Evolutionary conservation across 1,139 yeast species (phyloP), one percentile per base, ranked within the genome.

Genomic region (Yamadazyma triangularis): DNA sequence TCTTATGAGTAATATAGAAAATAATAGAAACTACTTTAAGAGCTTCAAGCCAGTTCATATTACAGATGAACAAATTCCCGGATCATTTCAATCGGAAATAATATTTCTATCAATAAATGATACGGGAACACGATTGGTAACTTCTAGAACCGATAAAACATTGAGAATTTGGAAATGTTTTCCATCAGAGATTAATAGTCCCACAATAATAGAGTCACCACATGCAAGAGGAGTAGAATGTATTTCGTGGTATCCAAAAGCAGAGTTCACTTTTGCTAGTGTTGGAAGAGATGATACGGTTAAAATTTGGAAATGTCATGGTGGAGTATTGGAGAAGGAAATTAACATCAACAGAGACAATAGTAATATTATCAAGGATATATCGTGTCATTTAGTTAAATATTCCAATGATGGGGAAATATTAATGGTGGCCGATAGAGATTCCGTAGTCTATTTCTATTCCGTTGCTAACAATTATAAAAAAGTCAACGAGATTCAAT

Each of bases 221-320:
- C 79, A 73, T 38, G 58, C 56, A 2, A 60, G 59, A 35, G 56
- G 74, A 2, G 73, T 77, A 2, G 73, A 70, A 28, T 50, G 69
- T 11, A 42, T 83, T 2, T 51, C 75, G 2, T 84, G 91, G 88
- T 68, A 77, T 35, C 84, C 88, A 0, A 48, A 48, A 11, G 63
- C 69, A 28, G 74, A 73, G 15, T 61, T 58, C 26, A 56, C 69
- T 16, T 61, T 84, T 38, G 84, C 77, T 1, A 68, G 84, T 2
- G 81, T 75, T 11, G 79, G 81, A 1, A 56, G 72, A 31, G 85
- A 79, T 41, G 53, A 56, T n/a, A 51, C 50, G 26, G 52, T 83
- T 19, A 71, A 68, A 41, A 47, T 78, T 8, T 83, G 91, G 91
- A 71, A 70, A 35, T 66, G 70, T 4, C 31, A 39, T 13, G 59